Evolutionary conservation across 176 grass and related monocot species (phyloP), one percentile per base, ranked within the genome.

Genomic region (Musa beccarii): DNA sequence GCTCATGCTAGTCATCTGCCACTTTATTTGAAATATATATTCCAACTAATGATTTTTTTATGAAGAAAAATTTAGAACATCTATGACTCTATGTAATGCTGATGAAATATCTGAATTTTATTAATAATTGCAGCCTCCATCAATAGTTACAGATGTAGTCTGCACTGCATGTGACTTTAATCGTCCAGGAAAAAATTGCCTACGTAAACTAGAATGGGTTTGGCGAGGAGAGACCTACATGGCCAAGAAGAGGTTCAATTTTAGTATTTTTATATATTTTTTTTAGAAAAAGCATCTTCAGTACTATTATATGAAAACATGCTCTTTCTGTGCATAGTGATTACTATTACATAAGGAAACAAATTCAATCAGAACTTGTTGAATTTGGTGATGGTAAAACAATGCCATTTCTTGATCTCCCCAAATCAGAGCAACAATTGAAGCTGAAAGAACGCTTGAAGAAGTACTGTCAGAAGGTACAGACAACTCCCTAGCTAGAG

Each of bases 81-180:
- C 9, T 20, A 34, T 28, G 26, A 28, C 2, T 28, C 49, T 43
- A 21, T 26, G 28, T 19, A 1, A 49, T 1, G 11, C 9, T 56
- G 25, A 22, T 24, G 2, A 71, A 59, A 10, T 65, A 29, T 80
- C 11, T 80, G 55, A 62, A 80, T 73, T 49, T 73, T 28, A 19
- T 51, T 13, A 49, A 43, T 77, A 59, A 57, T 78, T 83, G 61
- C 78, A 98, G 94, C 94, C 94, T 49, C 86, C 90, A 83, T 98
- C 94, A 20, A 93, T 98, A 87, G 94, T 98, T 81, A 85, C 94
- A 63, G 90, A 98, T 84, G 90, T 98, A 64, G 88, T 93, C 63
- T 98, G 94, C 80, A 98, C 94, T 71, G 90, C 94, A 52, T 98
- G 94, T 52, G 90, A 98, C 85, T 98, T 98, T 78, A 98, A 98